These are phyloP conservation scores for Annulohypoxylon stygium DNA, from an alignment of 495 filamentous ascomycete genomes.

Conservation along the genomic window DNA sequence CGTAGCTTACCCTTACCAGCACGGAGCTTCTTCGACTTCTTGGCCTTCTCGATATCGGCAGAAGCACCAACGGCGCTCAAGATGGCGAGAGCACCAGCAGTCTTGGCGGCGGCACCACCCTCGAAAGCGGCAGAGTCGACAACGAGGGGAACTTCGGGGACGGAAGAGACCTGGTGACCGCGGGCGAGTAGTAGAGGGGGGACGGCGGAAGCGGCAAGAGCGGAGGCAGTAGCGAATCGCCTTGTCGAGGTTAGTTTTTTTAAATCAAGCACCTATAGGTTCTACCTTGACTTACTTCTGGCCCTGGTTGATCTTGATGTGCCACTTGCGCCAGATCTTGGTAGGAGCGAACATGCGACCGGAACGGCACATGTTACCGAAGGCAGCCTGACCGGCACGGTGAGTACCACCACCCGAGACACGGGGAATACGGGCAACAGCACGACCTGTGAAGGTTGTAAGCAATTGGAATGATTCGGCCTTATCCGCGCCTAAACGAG, in stretches of 20 bases:
- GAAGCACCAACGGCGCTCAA: conserved; percentile 91
- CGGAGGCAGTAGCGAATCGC: conserved; percentile 97
- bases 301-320: conserved; percentile 98
- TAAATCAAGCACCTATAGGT: conserved; percentile 12
- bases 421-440: conserved; percentile 99
- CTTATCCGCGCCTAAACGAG: conserved; percentile 5
- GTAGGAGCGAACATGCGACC: conserved; percentile 99
- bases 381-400: conserved; percentile 99
- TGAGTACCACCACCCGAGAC: conserved; percentile 99
- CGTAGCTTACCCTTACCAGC: conserved; percentile 98
- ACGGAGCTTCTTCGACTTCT: conserved; percentile 91
- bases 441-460: conserved; percentile 76
- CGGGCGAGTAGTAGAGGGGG: conserved; percentile 95
- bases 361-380: conserved; percentile 99
- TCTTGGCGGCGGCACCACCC: conserved; percentile 83
- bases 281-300: conserved; percentile 77
- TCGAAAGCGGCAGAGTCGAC: conserved; percentile 89
- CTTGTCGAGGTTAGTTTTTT: conserved; percentile 59
- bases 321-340: conserved; percentile 99
- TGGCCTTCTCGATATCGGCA: conserved; percentile 92
- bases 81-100: conserved; percentile 85
- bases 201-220: conserved; percentile 94
- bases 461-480: conserved; percentile 42
- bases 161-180: conserved; percentile 91
- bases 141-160: conserved; percentile 97